These are phyloP conservation scores for Parathielavia hyrcaniae DNA, from an alignment of 495 filamentous ascomycete species.

Conservation along the genomic window DNA sequence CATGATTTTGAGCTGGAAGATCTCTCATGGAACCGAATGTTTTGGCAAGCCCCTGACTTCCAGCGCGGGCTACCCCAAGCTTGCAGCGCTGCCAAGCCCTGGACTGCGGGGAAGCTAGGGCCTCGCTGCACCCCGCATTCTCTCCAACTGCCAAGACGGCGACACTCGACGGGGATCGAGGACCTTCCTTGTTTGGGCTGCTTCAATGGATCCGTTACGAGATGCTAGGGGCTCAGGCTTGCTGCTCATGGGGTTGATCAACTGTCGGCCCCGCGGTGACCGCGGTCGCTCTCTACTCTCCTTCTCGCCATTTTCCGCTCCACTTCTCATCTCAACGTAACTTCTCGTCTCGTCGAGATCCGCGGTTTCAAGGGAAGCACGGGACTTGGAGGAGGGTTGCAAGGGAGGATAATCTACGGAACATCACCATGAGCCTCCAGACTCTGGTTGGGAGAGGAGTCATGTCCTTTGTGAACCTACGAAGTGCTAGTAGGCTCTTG, in stretches of 20 bases:
- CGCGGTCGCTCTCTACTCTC: not conserved
- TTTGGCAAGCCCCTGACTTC: too few species aligned
- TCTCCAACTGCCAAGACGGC: conserved; percentile 11
- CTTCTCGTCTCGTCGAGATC: not conserved
- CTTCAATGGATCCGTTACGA: not conserved
- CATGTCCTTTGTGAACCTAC: not conserved
- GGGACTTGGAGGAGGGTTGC: not conserved
- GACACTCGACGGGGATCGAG: too few species aligned
- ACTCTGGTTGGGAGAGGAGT: not conserved
- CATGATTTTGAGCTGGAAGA: too few species aligned
- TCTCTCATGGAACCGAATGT: too few species aligned
- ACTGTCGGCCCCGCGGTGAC: not conserved
- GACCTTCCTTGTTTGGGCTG: conserved; percentile 7
- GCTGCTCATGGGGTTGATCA: conserved; percentile 3
- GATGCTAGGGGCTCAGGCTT: not conserved
- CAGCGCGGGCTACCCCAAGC: not conserved
- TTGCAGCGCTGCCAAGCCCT: conserved; percentile 1
- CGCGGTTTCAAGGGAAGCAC: not conserved
- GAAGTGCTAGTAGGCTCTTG: not conserved
- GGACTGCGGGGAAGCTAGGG: not conserved
- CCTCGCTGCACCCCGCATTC: conserved; percentile 9
- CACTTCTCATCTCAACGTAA: not conserved
- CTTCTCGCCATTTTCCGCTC: not conserved
- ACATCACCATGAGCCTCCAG: conserved; percentile 6
- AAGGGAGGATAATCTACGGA: not conserved